These are phyloP conservation scores for Boletus eberwhitei DNA, from an alignment of 768 basidiomycete genomes.

Conservation along the genomic window DNA sequence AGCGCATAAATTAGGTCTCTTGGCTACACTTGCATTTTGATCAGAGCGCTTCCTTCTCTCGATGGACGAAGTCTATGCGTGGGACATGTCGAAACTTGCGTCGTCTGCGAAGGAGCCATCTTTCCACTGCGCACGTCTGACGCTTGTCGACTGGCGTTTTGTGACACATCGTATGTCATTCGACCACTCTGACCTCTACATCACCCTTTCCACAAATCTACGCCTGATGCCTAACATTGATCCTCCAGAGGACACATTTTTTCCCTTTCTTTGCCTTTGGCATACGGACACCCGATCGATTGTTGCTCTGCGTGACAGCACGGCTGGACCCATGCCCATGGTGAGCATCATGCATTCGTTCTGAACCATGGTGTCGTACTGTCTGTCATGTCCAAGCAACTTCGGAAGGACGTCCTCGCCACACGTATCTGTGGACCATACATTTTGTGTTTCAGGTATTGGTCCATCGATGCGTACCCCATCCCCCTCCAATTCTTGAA, in stretches of 20 bases:
- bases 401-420: conserved; percentile 35
- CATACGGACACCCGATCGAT: conserved; percentile 16
- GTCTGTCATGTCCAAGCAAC: conserved; percentile 15
- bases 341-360: conserved; percentile 20
- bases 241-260: conserved; percentile 10
- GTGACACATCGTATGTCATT: neutral
- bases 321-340: conserved; percentile 22
- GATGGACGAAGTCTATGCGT: conserved; percentile 10
- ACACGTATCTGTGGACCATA: conserved; percentile 44
- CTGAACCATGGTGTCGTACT: neutral
- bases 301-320: conserved; percentile 19
- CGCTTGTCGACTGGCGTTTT: conserved; percentile 7
- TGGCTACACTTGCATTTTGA: neutral
- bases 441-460: conserved; percentile 48
- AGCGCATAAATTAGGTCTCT: neutral
- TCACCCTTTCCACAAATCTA: conserved; percentile 4
- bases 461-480: conserved; percentile 44
- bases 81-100: conserved; percentile 4
- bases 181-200: conserved; percentile 11
- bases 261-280: conserved; percentile 25
- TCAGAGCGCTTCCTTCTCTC: conserved; percentile 13
- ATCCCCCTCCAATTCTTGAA: conserved; percentile 9
- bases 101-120: neutral
- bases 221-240: neutral
- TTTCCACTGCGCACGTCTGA: conserved; percentile 1